These are phyloP conservation scores for Botryotinia convoluta DNA, from an alignment of 2,329 filamentous ascomycete genomes.

Conservation along the genomic window DNA sequence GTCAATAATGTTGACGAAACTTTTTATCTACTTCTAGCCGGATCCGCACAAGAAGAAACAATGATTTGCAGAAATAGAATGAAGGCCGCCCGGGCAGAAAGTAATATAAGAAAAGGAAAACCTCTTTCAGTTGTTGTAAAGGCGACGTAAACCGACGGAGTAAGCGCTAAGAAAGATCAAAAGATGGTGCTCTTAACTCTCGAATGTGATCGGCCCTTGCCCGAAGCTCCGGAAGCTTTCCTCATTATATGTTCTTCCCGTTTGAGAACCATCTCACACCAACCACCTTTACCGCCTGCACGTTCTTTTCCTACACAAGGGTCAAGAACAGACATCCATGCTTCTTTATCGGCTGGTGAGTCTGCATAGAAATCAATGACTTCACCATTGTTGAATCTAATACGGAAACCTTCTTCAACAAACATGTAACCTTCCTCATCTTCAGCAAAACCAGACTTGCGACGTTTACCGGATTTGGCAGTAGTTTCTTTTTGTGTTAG, in stretches of 20 bases:
- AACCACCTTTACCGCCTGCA: slow-evolving; percentile 55
- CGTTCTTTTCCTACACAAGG: slow-evolving; percentile 52
- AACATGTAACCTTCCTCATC: slow-evolving; percentile 99
- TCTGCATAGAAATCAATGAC: slow-evolving; percentile 85
- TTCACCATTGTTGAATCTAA: slow-evolving; percentile 97
- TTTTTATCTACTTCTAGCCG: slow-evolving; percentile 10
- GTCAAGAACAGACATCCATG: slow-evolving; percentile 91
- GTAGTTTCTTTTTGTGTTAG: slow-evolving; percentile 81
- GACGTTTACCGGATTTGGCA: slow-evolving; percentile 72
- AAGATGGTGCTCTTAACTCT: slow-evolving; percentile 36
- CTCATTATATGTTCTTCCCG: slow-evolving; percentile 46
- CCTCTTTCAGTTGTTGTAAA: background rate
- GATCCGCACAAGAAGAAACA: background rate
- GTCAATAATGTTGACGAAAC: slow-evolving; percentile 7
- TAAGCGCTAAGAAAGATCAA: slow-evolving; percentile 6
- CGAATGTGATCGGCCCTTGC: slow-evolving; percentile 31
- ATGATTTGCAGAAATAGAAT: slow-evolving; percentile 9
- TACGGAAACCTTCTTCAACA: slow-evolving; percentile 97
- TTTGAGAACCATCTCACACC: slow-evolving; percentile 67
- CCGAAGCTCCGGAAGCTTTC: slow-evolving; percentile 29
- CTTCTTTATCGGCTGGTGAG: slow-evolving; percentile 80
- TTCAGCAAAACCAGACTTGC: slow-evolving; percentile 93
- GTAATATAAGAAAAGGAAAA: slow-evolving; percentile 16
- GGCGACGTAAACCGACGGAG: background rate
- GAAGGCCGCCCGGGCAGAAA: slow-evolving; percentile 14